phyloP scores from a whole-genome alignment of 345 rosid genomes.

The Salix dunnii region DNA sequence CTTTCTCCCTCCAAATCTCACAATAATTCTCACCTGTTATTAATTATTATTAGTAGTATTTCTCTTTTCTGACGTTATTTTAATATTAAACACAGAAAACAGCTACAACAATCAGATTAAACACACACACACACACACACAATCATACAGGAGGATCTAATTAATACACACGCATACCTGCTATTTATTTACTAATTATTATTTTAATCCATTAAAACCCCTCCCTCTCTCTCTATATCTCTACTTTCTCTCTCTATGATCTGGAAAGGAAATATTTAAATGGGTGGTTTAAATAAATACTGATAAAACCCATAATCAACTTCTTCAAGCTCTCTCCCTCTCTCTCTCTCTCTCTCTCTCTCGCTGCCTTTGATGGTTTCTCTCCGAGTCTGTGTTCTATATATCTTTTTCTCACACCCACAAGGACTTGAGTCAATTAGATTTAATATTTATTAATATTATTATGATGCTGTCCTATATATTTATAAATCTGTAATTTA shows the following conservation, averaged over 20 bases:
- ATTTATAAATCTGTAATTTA: too few relatives aligned
- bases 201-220: not conserved
- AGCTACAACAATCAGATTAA: slow-evolving; percentile 27
- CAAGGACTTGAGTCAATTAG: not conserved
- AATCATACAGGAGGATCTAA: slow-evolving; percentile 13
- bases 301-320: not conserved
- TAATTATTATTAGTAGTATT: not conserved
- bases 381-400: not conserved
- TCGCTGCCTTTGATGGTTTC: slow-evolving; percentile 8
- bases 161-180: not conserved
- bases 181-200: not conserved
- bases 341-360: not conserved
- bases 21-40: not conserved
- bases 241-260: slow-evolving; percentile 16
- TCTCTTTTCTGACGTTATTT: not conserved
- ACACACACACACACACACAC: too few relatives aligned
- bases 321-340: not conserved
- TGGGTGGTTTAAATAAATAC: slow-evolving; percentile 1
- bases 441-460: not conserved
- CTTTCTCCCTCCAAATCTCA: slow-evolving; percentile 7
- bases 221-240: not conserved
- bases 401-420: not conserved
- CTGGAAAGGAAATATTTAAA: slow-evolving; percentile 16
- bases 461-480: too few relatives aligned
- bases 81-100: not conserved